phyloP scores from a whole-genome alignment of 192 early-diverging fungal species.

The Phycomyces nitens region DNA sequence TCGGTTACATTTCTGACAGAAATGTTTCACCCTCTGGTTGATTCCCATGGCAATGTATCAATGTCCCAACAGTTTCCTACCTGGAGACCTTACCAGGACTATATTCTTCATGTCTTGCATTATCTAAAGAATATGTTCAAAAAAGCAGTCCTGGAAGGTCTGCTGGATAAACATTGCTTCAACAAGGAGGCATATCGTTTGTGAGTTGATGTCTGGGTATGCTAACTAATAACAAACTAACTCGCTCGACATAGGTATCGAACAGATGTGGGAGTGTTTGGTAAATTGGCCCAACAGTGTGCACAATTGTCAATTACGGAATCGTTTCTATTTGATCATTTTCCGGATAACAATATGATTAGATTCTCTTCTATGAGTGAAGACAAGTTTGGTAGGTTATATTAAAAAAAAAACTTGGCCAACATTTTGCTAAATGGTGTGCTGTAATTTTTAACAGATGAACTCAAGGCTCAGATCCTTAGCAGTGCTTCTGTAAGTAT shows the following conservation, averaged over 20 bases:
- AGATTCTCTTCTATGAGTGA: conserved; percentile 54
- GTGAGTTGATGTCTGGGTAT: conserved; percentile 32
- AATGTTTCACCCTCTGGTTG: conserved; percentile 84
- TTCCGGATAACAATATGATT: conserved; percentile 54
- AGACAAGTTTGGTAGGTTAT: conserved; percentile 47
- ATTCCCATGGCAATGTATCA: conserved; percentile 61
- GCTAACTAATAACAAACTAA: not conserved
- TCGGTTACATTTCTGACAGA: conserved; percentile 69
- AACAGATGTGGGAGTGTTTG: conserved; percentile 57
- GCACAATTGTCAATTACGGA: conserved; percentile 71
- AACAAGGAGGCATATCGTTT: conserved; percentile 64
- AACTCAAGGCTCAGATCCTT: conserved; percentile 45
- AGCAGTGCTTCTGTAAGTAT: conserved; percentile 23
- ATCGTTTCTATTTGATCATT: conserved; percentile 54
- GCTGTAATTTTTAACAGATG: conserved; percentile 22
- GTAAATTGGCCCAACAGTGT: conserved; percentile 67
- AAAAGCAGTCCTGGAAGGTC: conserved; percentile 63
- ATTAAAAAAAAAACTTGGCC: too few relatives aligned
- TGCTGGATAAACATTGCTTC: conserved; percentile 56
- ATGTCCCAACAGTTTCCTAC: conserved; percentile 75
- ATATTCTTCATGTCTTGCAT: conserved; percentile 80
- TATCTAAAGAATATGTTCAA: conserved; percentile 87
- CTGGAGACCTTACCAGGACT: conserved; percentile 81
- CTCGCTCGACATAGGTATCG: conserved; percentile 41
- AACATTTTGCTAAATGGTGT: not conserved